Conservation (phyloP, 225 moss, liverwort and hornwort species). For the Neckera pumila region DNA sequence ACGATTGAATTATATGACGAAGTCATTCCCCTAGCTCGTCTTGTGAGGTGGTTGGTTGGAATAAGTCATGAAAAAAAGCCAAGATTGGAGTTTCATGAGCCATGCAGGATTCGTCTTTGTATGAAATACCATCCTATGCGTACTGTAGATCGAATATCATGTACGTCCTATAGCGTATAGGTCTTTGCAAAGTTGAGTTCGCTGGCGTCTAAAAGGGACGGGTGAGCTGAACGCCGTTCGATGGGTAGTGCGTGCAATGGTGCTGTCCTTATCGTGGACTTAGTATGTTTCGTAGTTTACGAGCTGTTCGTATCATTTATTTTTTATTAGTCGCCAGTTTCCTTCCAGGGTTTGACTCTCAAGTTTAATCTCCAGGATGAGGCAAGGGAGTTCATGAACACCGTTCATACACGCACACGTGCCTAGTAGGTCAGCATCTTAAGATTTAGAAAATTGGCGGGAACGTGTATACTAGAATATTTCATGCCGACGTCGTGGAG, state of each 20-base stretch:
- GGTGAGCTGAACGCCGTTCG: neutral
- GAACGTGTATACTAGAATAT: constrained; percentile 47
- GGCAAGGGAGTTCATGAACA: constrained; percentile 26
- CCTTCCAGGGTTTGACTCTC: neutral
- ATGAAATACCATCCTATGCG: neutral
- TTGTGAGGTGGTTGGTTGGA: neutral
- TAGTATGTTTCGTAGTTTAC: neutral
- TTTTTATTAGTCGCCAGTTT: neutral
- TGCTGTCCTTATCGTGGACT: neutral
- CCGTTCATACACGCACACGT: constrained; percentile 27
- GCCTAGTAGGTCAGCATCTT: constrained; percentile 52
- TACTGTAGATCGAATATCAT: neutral
- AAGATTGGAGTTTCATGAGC: neutral
- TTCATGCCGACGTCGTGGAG: constrained; percentile 33
- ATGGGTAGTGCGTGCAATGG: neutral
- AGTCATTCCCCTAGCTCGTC: neutral
- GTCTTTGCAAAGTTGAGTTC: neutral
- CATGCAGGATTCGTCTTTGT: neutral
- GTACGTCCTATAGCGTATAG: neutral
- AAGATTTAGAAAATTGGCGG: constrained; percentile 55
- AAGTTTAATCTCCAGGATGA: neutral
- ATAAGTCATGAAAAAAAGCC: neutral
- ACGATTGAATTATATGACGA: neutral
- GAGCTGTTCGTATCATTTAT: neutral
- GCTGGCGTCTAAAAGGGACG: neutral